Conservation (phyloP, 306 rosid species). For the Lathyrus sativus region DNA sequence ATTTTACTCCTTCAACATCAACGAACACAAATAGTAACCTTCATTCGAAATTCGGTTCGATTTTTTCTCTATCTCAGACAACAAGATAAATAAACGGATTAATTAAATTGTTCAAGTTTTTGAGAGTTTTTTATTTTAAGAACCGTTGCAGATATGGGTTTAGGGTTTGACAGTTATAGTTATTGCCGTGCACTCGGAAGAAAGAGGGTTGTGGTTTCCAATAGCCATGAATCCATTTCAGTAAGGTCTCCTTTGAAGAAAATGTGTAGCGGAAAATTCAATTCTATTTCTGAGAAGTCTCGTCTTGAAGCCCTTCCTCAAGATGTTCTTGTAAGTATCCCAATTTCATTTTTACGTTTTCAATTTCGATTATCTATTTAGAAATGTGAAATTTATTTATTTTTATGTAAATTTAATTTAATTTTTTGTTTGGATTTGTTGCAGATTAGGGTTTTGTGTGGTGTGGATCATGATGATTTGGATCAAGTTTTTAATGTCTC, state of each 20-base stretch:
- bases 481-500: conserved; percentile 67
- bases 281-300: conserved; percentile 41
- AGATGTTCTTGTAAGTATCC: conserved; percentile 70
- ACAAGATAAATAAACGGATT: neutral
- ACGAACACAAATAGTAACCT: conserved; percentile 22
- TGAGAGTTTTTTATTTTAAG: neutral
- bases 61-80: neutral
- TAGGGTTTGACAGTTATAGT: conserved; percentile 52
- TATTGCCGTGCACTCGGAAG: conserved; percentile 54
- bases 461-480: conserved; percentile 82
- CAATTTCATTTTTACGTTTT: neutral
- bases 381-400: neutral
- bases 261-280: conserved; percentile 42
- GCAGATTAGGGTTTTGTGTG: conserved; percentile 68
- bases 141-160: conserved; percentile 36
- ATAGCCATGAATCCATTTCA: conserved; percentile 37
- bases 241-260: conserved; percentile 51
- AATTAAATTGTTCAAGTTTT: neutral
- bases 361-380: neutral
- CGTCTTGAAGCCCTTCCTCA: conserved; percentile 67
- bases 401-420: too few species aligned
- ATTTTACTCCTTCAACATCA: neutral
- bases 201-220: conserved; percentile 61
- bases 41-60: neutral
- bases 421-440: neutral